Conservation (phyloP, 2,329 filamentous ascomycete genomes). For the Tolypocladium amazonense region DNA sequence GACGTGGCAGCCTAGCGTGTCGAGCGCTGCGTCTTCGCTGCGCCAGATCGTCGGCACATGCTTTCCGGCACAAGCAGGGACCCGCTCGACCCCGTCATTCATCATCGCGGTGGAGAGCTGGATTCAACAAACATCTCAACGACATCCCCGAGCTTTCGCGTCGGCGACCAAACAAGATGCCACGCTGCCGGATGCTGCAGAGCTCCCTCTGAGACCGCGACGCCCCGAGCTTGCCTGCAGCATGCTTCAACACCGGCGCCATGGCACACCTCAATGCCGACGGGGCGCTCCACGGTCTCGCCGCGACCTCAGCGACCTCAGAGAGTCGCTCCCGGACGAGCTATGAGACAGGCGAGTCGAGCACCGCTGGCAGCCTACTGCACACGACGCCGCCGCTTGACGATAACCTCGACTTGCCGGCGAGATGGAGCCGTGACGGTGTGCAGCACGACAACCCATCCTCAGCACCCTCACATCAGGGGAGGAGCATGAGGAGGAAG, state of each 20-base stretch:
- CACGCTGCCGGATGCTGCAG: conserved; percentile 1
- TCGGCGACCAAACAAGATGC: conserved; percentile 2
- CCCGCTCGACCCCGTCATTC: not conserved
- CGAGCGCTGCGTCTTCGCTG: not conserved
- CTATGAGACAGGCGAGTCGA: conserved; percentile 35
- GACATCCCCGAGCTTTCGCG: not conserved
- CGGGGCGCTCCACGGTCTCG: conserved; percentile 2
- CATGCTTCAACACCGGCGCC: conserved; percentile 8
- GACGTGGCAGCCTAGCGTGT: too few species aligned
- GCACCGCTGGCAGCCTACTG: conserved; percentile 9
- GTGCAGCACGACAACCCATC: not conserved
- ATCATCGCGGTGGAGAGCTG: not conserved
- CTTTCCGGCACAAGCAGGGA: not conserved
- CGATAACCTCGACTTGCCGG: not conserved
- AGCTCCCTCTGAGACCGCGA: not conserved
- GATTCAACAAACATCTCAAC: not conserved
- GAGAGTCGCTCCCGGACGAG: conserved; percentile 11
- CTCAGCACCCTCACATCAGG: conserved; percentile 10
- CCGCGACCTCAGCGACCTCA: conserved; percentile 6
- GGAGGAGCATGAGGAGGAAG: conserved; percentile 17
- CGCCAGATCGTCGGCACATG: not conserved
- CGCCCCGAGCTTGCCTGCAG: conserved; percentile 1
- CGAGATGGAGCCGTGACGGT: not conserved
- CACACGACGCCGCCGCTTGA: not conserved
- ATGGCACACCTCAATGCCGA: conserved; percentile 11